Evolutionary conservation across 768 basidiomycete genomes (phyloP).

Genomic region (Hydnomerulius pinastri): DNA sequence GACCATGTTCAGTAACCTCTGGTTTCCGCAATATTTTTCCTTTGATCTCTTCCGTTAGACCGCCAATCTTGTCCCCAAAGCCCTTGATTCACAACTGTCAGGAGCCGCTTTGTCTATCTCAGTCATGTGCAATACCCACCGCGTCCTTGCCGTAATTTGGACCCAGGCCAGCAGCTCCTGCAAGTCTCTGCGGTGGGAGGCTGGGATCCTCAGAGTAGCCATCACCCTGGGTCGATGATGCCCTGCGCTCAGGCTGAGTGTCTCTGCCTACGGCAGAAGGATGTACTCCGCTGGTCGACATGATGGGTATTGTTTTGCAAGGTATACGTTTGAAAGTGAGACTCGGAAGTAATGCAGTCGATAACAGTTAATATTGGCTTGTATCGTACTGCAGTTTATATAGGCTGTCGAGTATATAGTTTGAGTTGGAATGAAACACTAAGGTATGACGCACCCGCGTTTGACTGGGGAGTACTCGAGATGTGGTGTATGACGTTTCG

Average conservation of each 20-base stretch:
- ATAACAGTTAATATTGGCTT: background rate
- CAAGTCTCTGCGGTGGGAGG: slow-evolving; percentile 43
- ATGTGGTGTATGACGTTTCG: too few species aligned
- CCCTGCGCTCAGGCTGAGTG: slow-evolving; percentile 1
- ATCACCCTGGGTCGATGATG: background rate
- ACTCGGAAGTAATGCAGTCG: background rate
- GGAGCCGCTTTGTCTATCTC: background rate
- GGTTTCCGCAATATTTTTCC: slow-evolving; percentile 41
- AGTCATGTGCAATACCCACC: slow-evolving; percentile 22
- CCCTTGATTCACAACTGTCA: slow-evolving; percentile 16
- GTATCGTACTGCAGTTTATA: too few species aligned
- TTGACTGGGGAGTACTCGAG: too few species aligned
- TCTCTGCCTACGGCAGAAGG: slow-evolving; percentile 19
- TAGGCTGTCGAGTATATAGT: too few species aligned
- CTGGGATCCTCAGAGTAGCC: slow-evolving; percentile 13
- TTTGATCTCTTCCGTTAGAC: slow-evolving; percentile 40
- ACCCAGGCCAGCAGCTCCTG: slow-evolving; percentile 44
- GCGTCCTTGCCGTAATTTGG: slow-evolving; percentile 34
- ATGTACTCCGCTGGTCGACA: slow-evolving; percentile 17
- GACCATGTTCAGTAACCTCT: slow-evolving; percentile 39
- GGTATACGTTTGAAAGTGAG: background rate
- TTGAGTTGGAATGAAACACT: too few species aligned
- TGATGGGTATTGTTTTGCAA: background rate
- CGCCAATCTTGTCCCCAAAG: slow-evolving; percentile 37
- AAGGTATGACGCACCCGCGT: too few species aligned